These are phyloP conservation scores for Penstemon eatonii DNA, from an alignment of 257 asterid species.

Conservation along the genomic window DNA sequence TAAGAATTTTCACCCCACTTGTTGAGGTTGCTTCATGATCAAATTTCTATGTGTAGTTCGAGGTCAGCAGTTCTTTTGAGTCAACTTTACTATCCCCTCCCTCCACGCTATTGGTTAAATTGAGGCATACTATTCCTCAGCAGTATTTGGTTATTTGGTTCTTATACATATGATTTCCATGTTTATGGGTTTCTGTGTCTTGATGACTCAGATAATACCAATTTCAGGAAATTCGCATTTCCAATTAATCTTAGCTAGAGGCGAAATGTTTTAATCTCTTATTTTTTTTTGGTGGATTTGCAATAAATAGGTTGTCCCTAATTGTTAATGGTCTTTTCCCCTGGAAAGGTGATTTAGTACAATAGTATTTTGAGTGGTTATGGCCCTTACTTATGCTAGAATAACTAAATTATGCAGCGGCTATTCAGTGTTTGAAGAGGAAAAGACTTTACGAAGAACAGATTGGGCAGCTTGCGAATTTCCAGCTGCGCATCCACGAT, in stretches of 20 bases:
- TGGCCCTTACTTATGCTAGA: constrained; percentile 1
- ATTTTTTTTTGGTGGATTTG: not conserved
- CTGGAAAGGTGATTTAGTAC: not conserved
- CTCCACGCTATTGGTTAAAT: too few species aligned
- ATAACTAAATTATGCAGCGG: constrained; percentile 51
- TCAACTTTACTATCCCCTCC: too few species aligned
- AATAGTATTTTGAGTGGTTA: not conserved
- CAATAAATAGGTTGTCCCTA: not conserved
- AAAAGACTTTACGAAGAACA: constrained; percentile 80
- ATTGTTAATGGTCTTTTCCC: not conserved
- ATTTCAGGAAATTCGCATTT: not conserved
- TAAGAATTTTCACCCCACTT: too few species aligned
- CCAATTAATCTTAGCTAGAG: not conserved
- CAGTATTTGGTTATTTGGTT: not conserved
- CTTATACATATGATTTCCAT: constrained; percentile 1
- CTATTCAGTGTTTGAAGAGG: constrained; percentile 87
- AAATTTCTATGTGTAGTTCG: too few species aligned
- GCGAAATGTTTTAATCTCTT: not conserved
- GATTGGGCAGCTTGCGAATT: constrained; percentile 70
- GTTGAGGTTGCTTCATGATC: too few species aligned
- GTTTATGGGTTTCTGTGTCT: not conserved
- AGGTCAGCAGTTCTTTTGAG: too few species aligned
- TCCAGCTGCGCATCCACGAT: constrained; percentile 86
- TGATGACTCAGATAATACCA: constrained; percentile 8
- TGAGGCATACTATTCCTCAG: not conserved